Base-by-base conservation (phyloP, 2,329 filamentous ascomycete species). In the Neofusicoccum parvum region DNA sequence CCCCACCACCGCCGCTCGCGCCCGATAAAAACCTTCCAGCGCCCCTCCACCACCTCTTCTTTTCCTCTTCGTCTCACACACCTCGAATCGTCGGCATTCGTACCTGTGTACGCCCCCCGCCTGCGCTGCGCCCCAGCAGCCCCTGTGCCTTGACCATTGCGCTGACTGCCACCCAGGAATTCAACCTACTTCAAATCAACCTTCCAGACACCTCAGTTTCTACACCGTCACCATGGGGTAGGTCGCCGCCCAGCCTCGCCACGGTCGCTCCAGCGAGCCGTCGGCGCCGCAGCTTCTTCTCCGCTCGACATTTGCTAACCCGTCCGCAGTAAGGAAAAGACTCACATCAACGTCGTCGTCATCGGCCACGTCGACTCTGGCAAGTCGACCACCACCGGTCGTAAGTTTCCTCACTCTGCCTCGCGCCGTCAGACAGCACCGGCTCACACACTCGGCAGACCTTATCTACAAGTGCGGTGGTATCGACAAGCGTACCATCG, bases 391-490 rank as follows among this genome's bases (percentile, higher is more conserved):
- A 97, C 94, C 83, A 92, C 90, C 76, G 89, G 92, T 71, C 82
- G 81, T 92, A 89, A 91, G 89, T 75, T 71, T 72, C 65, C 73
- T 71, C 23, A 23, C 23, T 66, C 69, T 72, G 65, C 71, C 69
- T 73, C 68, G 32, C 32, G n/a, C 10, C 50, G 17, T 15, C 32
- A 68, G 69, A 71, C 68, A 75, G 72, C 5, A 70, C 59, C 54
- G 69, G 68, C 70, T 73, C 68, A 76, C 73, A 73, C 74, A 75
- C 20, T 82, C 82, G 91, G 94, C 78, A 83, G 81, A 84, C 88
- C 90, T 99, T 90, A 98, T 99, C 92, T 98, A 98, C 93, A 94
- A 99, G 91, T 98, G 95, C 88, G 95, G 95, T 91, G 95, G 95
- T 92, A 99, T 98, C 81, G 95, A 99, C 92, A 93, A 94, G 89